These are phyloP conservation scores for Periconia macrospinosa DNA, from an alignment of 2,329 filamentous ascomycete species.

Conservation along the genomic window DNA sequence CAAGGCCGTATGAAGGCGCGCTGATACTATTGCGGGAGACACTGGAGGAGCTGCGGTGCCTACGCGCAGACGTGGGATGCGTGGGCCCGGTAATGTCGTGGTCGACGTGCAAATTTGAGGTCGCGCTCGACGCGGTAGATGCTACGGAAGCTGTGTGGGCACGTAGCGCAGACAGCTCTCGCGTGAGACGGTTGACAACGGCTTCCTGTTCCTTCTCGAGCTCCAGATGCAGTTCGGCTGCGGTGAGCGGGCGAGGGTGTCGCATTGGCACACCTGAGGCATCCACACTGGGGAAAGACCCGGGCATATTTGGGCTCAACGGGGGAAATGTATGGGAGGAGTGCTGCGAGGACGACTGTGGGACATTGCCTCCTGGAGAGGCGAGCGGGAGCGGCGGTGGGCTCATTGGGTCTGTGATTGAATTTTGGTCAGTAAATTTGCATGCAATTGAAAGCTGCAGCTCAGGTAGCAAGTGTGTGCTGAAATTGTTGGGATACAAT, in stretches of 20 bases:
- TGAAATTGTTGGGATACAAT: not conserved
- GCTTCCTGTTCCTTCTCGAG: conserved; percentile 95
- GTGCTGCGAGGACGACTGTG: conserved; percentile 27
- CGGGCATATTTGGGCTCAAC: conserved; percentile 35
- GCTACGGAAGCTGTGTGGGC: conserved; percentile 66
- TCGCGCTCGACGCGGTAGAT: conserved; percentile 60
- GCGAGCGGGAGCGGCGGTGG: conserved; percentile 48
- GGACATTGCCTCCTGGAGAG: conserved; percentile 35
- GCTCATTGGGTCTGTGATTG: conserved; percentile 51
- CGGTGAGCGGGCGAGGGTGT: conserved; percentile 84
- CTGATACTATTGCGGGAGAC: conserved; percentile 44
- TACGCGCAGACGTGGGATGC: conserved; percentile 57
- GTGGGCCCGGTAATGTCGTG: conserved; percentile 50
- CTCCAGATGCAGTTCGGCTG: conserved; percentile 84
- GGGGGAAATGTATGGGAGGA: conserved; percentile 36
- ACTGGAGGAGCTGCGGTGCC: conserved; percentile 60
- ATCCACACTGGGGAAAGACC: conserved; percentile 29
- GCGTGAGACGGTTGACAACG: conserved; percentile 89
- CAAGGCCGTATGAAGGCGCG: conserved; percentile 15
- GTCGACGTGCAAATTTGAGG: conserved; percentile 51
- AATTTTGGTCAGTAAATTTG: conserved; percentile 22
- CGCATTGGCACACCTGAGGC: conserved; percentile 68
- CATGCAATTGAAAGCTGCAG: not conserved
- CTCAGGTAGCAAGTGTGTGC: not conserved
- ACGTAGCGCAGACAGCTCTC: conserved; percentile 84